Percentiles rank a stretch among this genome's conserved stretches.
These are phyloP conservation scores for Phytophthora palmivora DNA, from an alignment of 352 stramenopile species.

Conservation along the genomic window DNA sequence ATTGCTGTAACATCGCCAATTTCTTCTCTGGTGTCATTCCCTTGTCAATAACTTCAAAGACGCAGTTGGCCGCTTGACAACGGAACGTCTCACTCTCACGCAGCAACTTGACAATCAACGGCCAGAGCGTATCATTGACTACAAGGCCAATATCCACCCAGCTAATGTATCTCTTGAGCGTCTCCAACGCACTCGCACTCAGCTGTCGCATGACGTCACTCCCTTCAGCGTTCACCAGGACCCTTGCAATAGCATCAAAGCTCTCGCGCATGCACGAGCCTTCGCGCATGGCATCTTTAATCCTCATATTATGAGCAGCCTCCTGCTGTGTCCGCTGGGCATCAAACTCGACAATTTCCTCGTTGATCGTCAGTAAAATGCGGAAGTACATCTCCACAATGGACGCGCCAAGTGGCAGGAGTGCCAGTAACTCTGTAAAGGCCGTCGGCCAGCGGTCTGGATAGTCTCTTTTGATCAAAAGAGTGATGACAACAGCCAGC, in stretches of 20 bases:
- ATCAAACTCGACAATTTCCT: slow-evolving; percentile 93
- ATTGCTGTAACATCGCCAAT: slow-evolving; percentile 72
- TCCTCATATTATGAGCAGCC: slow-evolving; percentile 78
- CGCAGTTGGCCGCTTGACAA: slow-evolving; percentile 77
- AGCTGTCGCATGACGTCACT: slow-evolving; percentile 74
- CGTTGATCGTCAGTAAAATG: slow-evolving; percentile 89
- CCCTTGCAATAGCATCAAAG: slow-evolving; percentile 86
- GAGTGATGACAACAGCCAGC: slow-evolving; percentile 79
- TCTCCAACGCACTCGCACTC: slow-evolving; percentile 74
- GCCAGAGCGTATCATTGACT: slow-evolving; percentile 85
- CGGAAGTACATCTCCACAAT: slow-evolving; percentile 93
- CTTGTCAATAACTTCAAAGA: slow-evolving; percentile 90
- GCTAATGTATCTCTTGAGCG: slow-evolving; percentile 86
- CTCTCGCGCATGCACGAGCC: slow-evolving; percentile 75
- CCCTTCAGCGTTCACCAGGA: slow-evolving; percentile 76
- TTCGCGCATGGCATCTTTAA: slow-evolving; percentile 91
- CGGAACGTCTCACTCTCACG: slow-evolving; percentile 61
- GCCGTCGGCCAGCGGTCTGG: slow-evolving; percentile 84
- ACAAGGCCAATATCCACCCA: slow-evolving; percentile 89
- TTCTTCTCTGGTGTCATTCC: slow-evolving; percentile 89
- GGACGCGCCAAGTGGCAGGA: slow-evolving; percentile 73
- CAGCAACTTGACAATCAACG: slow-evolving; percentile 78
- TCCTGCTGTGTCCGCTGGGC: slow-evolving; percentile 64
- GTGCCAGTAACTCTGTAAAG: slow-evolving; percentile 84
- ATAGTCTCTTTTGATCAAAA: slow-evolving; percentile 91